These are phyloP conservation scores for Corymbia calophylla DNA, from an alignment of 441 rosid species.

Conservation along the genomic window DNA sequence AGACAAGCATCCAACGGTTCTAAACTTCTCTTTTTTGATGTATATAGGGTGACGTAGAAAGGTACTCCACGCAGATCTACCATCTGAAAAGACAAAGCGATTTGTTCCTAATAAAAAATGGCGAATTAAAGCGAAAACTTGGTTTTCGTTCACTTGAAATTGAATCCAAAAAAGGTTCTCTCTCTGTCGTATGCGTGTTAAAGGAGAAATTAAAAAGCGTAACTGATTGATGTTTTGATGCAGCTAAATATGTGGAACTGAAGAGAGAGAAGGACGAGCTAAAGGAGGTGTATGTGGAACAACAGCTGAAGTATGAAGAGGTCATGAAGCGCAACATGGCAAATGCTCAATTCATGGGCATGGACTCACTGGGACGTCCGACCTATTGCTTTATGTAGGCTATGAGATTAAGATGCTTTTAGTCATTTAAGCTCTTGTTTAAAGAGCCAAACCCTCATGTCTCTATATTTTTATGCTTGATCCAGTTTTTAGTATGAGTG, in stretches of 20 bases:
- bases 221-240: background rate
- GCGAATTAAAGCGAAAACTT: background rate
- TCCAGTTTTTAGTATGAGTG: background rate
- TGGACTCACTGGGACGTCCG: background rate
- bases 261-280: background rate
- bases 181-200: background rate
- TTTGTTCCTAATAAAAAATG: background rate
- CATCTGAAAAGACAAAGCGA: background rate
- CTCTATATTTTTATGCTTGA: background rate
- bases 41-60: background rate
- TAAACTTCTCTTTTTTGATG: background rate
- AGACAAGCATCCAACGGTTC: background rate
- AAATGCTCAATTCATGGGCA: background rate
- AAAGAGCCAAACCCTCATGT: background rate
- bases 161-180: background rate
- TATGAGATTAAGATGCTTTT: background rate
- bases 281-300: background rate
- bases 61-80: background rate
- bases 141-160: background rate
- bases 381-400: background rate
- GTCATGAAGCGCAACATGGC: background rate
- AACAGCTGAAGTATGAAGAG: background rate
- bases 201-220: background rate
- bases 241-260: background rate
- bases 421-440: background rate